These are phyloP conservation scores for Polysphondylium violaceum DNA, from an alignment of 78 protist genomes.

Conservation along the genomic window DNA sequence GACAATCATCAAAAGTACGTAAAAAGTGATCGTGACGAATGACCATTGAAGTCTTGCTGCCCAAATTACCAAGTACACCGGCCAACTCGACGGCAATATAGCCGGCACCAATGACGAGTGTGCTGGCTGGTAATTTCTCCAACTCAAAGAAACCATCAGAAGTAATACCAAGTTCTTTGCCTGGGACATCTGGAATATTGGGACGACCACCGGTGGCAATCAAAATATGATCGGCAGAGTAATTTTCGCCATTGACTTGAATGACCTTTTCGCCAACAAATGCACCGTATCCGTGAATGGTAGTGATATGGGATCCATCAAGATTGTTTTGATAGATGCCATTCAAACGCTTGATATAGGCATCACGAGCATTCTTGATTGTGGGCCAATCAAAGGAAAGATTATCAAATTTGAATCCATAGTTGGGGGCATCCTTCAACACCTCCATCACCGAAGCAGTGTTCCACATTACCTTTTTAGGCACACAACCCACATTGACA, in stretches of 20 bases:
- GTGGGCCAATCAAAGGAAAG: constrained; percentile 62
- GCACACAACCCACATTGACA: constrained; percentile 97
- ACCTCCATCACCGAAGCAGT: constrained; percentile 73
- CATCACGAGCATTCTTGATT: constrained; percentile 83
- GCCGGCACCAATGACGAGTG: constrained; percentile 84
- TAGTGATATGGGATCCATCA: constrained; percentile 14
- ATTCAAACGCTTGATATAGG: constrained; percentile 88
- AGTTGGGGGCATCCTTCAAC: constrained; percentile 70
- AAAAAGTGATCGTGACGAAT: constrained; percentile 83
- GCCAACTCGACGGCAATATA: constrained; percentile 95
- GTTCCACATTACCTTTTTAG: constrained; percentile 95
- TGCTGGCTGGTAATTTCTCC: constrained; percentile 74
- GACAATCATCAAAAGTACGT: constrained; percentile 87
- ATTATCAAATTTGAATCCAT: constrained; percentile 78
- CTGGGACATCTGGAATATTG: constrained; percentile 84
- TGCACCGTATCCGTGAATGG: constrained; percentile 80
- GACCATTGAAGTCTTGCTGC: constrained; percentile 53
- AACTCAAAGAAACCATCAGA: constrained; percentile 90
- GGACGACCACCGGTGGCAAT: constrained; percentile 92
- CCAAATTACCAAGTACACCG: constrained; percentile 87
- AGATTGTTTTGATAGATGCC: constrained; percentile 88
- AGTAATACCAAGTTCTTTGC: constrained; percentile 83
- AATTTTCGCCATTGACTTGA: constrained; percentile 47
- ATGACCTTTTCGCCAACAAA: constrained; percentile 82
- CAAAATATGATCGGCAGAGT: constrained; percentile 88